A percentile compares a stretch with the other conserved stretches of the same genome.
Conservation (phyloP, 1,284 basidiomycete species). For the Schizophyllum amplum region DNA sequence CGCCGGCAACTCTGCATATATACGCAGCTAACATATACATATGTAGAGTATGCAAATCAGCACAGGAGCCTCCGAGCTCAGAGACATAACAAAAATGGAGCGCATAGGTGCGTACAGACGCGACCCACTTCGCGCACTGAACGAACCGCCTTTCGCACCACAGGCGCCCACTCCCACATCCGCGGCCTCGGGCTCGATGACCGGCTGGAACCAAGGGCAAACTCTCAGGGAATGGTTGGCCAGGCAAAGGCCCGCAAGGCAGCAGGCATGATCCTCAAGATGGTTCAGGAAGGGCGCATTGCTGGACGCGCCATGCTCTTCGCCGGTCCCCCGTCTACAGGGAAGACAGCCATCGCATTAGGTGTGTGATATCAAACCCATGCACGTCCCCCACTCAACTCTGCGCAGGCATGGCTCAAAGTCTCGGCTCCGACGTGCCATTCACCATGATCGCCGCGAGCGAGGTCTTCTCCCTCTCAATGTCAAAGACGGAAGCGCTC, state of each 20-base stretch:
- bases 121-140: background rate
- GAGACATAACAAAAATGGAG: conserved; percentile 94
- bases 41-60: conserved; percentile 64
- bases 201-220: conserved; percentile 79
- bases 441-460: conserved; percentile 97
- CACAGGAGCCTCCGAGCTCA: conserved; percentile 66
- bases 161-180: conserved; percentile 97
- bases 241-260: conserved; percentile 94
- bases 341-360: conserved; percentile 97
- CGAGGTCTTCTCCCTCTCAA: conserved; percentile 95
- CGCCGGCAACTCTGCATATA: background rate
- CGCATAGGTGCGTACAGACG: conserved; percentile 63
- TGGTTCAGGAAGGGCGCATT: conserved; percentile 95
- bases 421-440: conserved; percentile 87
- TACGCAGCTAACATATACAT: background rate
- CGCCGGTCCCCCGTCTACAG: conserved; percentile 92
- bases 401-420: conserved; percentile 86
- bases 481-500: conserved; percentile 98
- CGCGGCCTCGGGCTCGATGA: conserved; percentile 92
- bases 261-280: conserved; percentile 94
- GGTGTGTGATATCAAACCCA: conserved; percentile 39
- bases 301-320: conserved; percentile 94
- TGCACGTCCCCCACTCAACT: background rate
- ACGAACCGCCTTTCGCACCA: conserved; percentile 2
- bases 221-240: conserved; percentile 94